Base-by-base conservation (phyloP, 2,329 filamentous ascomycete genomes). In the Zopfia rhizophila region DNA sequence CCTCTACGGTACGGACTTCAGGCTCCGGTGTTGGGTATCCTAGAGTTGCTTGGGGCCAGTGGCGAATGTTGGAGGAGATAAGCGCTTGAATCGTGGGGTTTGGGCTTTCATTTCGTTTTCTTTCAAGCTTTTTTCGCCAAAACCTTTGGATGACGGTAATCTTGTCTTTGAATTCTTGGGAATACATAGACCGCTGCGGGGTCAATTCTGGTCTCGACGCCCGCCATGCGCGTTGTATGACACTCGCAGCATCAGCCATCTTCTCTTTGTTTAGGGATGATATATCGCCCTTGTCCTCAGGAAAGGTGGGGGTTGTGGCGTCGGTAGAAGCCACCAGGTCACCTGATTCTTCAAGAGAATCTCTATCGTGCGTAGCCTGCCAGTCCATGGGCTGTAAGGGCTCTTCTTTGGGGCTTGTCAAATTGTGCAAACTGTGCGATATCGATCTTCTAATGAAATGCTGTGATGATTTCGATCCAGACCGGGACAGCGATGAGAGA, bases 81-180 rank as follows among this genome's bases (percentile, higher is more conserved):
- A 71, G 56, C 16, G 67, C 65, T 33, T 61, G 58, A 13, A 70
- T 61, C 13, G 65, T 67, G 42, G 56, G 59, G 14, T 56, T 51
- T 12, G 56, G 60, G 12, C 56, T 60, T 39, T 65, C 57, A 39
- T 61, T 70, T 47, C 60, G 32, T 37, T 27, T 27, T n/a, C n/a
- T n/a, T n/a, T n/a, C n/a, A n/a, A n/a, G n/a, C n/a, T n/a, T 63
- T 45, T 70, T 54, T 37, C 70, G 60, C 71, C 71, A 74, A 12
- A 63, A 56, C 33, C 66, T 68, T 36, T 73, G 72, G 4, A 73
- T 66, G 10, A 72, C 35, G 2, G 61, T 68, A 12, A 73, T 68
- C 29, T 72, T 73, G 11, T 65, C 58, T 52, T 63, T 72, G 60
- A 72, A 73, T 25, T 72, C 71, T 32, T 61, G 60, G 21, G 72